These are phyloP conservation scores for Flaveria brownii DNA, from an alignment of 129 eudicot genomes.

Conservation along the genomic window DNA sequence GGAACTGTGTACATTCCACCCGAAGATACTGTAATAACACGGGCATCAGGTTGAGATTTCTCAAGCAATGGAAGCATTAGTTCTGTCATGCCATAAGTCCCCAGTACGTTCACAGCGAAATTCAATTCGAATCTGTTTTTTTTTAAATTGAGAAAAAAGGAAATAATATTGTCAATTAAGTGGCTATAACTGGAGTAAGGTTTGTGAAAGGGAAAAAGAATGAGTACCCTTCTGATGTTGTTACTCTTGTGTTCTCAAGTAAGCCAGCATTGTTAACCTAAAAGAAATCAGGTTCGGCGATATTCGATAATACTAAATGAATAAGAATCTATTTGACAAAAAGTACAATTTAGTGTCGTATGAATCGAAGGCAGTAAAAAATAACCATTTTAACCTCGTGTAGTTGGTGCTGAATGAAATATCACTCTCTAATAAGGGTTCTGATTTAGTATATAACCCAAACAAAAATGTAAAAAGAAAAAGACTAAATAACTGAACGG, in stretches of 20 bases:
- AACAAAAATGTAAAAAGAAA: not conserved
- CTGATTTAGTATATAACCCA: not conserved
- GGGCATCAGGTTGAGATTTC: constrained; percentile 85
- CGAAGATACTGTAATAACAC: constrained; percentile 84
- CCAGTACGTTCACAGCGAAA: constrained; percentile 88
- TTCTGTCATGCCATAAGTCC: constrained; percentile 78
- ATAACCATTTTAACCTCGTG: no score
- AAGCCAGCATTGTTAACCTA: constrained; percentile 93
- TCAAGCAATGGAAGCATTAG: constrained; percentile 79
- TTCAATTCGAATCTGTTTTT: constrained; percentile 71
- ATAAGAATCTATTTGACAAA: no score
- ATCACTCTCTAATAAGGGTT: not conserved
- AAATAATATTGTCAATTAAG: not conserved
- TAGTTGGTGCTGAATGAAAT: no score
- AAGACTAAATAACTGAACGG: not conserved
- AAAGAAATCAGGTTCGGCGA: not conserved
- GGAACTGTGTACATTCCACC: constrained; percentile 91
- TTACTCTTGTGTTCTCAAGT: constrained; percentile 56
- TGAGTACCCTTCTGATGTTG: constrained; percentile 85
- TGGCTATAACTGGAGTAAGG: not conserved
- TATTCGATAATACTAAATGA: no score
- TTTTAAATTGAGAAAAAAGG: not conserved
- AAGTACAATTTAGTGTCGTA: no score
- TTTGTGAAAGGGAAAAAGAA: not conserved
- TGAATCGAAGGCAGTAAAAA: no score